phyloP scores from a whole-genome alignment of 192 early-diverging fungal genomes.

The Coemansia sp. region DNA sequence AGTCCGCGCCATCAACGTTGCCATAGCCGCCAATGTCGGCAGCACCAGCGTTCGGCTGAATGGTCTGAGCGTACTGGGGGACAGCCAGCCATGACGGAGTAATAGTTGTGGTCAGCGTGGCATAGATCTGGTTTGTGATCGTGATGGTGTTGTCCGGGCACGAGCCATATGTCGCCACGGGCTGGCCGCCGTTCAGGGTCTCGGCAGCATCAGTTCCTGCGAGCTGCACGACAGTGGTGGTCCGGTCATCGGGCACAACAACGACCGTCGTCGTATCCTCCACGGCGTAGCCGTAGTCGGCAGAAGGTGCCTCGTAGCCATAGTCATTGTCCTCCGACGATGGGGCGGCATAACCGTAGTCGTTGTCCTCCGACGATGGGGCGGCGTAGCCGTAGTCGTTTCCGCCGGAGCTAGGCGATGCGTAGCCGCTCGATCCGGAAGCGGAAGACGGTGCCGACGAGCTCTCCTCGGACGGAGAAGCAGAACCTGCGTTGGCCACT shows the following conservation, averaged over 20 bases:
- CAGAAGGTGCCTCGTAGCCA: background rate
- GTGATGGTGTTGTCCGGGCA: conserved; percentile 44
- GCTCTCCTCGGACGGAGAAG: no score
- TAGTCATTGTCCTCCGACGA: no score
- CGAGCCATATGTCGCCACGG: conserved; percentile 30
- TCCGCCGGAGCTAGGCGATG: background rate
- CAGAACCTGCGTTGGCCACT: no score
- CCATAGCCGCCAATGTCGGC: background rate
- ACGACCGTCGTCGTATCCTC: conserved; percentile 6
- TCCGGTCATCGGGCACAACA: conserved; percentile 10
- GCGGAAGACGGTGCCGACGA: no score
- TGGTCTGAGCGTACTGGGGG: conserved; percentile 3
- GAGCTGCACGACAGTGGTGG: conserved; percentile 31
- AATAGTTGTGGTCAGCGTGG: conserved; percentile 29
- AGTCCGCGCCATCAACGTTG: background rate
- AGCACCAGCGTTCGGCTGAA: background rate
- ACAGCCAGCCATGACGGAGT: conserved; percentile 37
- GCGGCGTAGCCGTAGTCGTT: conserved; percentile 7
- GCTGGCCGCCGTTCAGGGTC: conserved; percentile 31
- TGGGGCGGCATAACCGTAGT: conserved; percentile 7
- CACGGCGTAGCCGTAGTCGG: no score
- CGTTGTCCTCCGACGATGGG: no score
- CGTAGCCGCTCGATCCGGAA: background rate
- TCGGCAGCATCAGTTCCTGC: conserved; percentile 21
- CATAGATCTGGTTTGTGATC: conserved; percentile 34